Evolutionary conservation across 73 alveolate genomes (phyloP), one percentile per base, ranked within the genome.

Genomic region (Paramecium octaurelia): DNA sequence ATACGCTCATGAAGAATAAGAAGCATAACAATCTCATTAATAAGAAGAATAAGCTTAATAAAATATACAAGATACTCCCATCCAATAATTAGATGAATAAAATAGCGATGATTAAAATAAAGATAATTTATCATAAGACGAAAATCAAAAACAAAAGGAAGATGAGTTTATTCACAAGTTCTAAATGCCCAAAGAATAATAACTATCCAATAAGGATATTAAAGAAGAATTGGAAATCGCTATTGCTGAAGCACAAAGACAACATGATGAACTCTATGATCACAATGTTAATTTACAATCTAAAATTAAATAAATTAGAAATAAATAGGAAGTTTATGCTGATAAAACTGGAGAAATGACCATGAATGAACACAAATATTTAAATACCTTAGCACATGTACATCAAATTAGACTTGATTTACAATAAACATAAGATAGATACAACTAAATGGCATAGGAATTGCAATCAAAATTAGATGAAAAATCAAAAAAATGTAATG

Each of bases 401-500:
- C 98, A 98, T 94, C 96, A 92, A 93, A 98, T 95, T 69, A 92
- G 98, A 92, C 86, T 94, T 95, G 98, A 96, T 93, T 90, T 97
- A 80, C 93, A 98, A 94, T 97, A 97, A 90, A 97, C 98, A 43
- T 94, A 97, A 93, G 97, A 96, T 92, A 93, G 97, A 38, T 96
- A 96, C 83, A 96, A 96, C 77, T 92, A 96, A 76, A 95, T 96
- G 99, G 98, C 99, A 50, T 40, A 95, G 10, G 99, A 95, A 42
- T 95, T 95, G 43, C 88, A 96, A 75, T 95, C 96, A 35, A 96
- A 96, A 75, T 92, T 96, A 12, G 95, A 96, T 64, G 99, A 93
- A 71, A 97, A 96, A 97, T 97, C 96, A 92, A 98, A 96, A 93
- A 98, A 96, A 95, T 97, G 99, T 94, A 95, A 96, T 85, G 99